phyloP scores from a whole-genome alignment of 805 yeast species.

The Diddensiella santjacobensis region DNA sequence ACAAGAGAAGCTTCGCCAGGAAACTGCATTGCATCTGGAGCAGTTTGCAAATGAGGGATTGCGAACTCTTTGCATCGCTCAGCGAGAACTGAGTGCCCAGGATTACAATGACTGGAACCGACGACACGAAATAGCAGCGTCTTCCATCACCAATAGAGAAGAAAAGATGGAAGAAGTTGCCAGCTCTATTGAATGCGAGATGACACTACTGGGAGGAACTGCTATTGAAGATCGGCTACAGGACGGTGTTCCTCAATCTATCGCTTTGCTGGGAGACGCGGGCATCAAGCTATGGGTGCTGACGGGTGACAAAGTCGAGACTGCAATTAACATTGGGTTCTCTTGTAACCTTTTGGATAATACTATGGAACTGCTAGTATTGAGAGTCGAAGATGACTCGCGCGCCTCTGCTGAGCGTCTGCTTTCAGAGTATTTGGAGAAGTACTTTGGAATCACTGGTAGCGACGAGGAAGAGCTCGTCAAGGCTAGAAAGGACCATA shows the following conservation, averaged over 20 bases:
- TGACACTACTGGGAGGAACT: conserved; percentile 68
- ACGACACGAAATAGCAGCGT: conserved; percentile 55
- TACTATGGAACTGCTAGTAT: conserved; percentile 65
- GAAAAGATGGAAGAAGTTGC: conserved; percentile 54
- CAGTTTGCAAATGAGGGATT: conserved; percentile 77
- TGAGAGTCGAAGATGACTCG: conserved; percentile 37
- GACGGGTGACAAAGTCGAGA: conserved; percentile 81
- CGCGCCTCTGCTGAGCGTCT: conserved; percentile 32
- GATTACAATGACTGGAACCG: conserved; percentile 53
- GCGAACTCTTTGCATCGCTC: conserved; percentile 73
- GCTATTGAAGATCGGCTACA: conserved; percentile 81
- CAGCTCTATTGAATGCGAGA: conserved; percentile 56
- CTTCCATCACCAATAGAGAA: conserved; percentile 60
- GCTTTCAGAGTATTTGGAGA: conserved; percentile 47
- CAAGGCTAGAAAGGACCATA: conserved; percentile 56
- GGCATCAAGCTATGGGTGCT: conserved; percentile 83
- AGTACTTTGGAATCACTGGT: conserved; percentile 49
- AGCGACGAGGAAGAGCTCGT: conserved; percentile 47
- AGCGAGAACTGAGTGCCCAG: conserved; percentile 46
- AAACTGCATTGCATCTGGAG: conserved; percentile 68
- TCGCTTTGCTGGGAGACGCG: conserved; percentile 62
- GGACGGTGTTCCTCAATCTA: conserved; percentile 76
- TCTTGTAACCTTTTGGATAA: conserved; percentile 71
- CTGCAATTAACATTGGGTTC: conserved; percentile 86
- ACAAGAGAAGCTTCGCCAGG: conserved; percentile 46